Evolutionary conservation across 805 yeast species (phyloP).

Genomic region (Metschnikowia cerradonensis): DNA sequence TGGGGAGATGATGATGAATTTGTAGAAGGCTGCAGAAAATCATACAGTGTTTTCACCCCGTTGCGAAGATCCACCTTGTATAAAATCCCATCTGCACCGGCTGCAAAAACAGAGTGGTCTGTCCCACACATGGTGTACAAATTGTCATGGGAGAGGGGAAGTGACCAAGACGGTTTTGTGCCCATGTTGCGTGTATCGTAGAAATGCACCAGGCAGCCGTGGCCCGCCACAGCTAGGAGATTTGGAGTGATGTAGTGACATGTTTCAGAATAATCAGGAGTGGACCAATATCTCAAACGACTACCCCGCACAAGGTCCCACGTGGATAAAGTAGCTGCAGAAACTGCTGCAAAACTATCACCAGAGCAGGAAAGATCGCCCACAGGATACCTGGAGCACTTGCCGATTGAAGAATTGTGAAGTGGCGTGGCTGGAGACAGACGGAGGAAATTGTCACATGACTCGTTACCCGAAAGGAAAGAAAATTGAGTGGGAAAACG

Average conservation of each 20-base stretch:
- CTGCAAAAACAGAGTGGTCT: slow-evolving; percentile 8
- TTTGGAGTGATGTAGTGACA: slow-evolving; percentile 8
- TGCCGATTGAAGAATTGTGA: slow-evolving; percentile 10
- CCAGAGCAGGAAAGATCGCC: slow-evolving; percentile 8
- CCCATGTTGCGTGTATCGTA: slow-evolving; percentile 11
- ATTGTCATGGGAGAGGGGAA: slow-evolving; percentile 12
- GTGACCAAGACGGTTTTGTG: slow-evolving; percentile 11
- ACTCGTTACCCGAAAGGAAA: background rate
- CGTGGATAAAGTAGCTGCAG: slow-evolving; percentile 10
- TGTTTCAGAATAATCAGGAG: slow-evolving; percentile 11
- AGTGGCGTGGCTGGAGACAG: background rate
- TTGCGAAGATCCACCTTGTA: slow-evolving; percentile 16
- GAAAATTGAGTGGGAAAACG: slow-evolving; percentile 2
- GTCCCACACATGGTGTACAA: slow-evolving; percentile 14
- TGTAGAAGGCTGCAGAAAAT: background rate
- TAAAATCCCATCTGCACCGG: slow-evolving; percentile 18
- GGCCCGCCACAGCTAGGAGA: slow-evolving; percentile 16
- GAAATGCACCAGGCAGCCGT: slow-evolving; percentile 14
- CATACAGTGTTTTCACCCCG: background rate
- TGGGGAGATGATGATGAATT: background rate
- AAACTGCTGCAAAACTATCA: slow-evolving; percentile 9
- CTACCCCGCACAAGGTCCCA: slow-evolving; percentile 15
- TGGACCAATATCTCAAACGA: slow-evolving; percentile 9
- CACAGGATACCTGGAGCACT: slow-evolving; percentile 16
- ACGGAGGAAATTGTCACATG: background rate